Evolutionary conservation across 2,329 filamentous ascomycete genomes (phyloP), one percentile per base, ranked within the genome.

Genomic region (Fonsecaea erecta): DNA sequence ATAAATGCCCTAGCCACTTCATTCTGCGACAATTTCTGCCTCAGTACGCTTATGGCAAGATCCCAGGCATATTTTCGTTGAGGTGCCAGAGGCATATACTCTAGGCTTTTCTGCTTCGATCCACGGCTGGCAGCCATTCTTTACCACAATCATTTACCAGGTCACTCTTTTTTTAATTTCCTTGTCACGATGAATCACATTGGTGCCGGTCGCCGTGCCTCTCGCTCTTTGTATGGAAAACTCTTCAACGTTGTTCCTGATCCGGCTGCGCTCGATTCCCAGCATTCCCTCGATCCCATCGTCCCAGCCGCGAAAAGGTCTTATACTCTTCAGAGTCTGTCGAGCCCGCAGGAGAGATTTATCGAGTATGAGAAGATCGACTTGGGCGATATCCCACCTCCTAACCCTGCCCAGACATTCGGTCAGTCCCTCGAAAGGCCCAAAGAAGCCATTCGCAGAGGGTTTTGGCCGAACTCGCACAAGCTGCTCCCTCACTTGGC

Each of bases 401-500:
- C 55, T 12, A 30, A 65, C 16, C 37, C 63, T 7, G 51, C 37
- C 28, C 54, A 37, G 37, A 59, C 26, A 9, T 51, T 58, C 46
- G 55, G 51, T 14, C 32, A 52, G 30, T 37, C 60, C 2, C 59
- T 48, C 28, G 66, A 68, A 32, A 18, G 12, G 28, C 63, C 66
- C n/a, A 68, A 68, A 53, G 59, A 64, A 35, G 66, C 66, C 2
- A 65, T 68, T 35, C 43, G 52, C 16, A 59, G 5, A 52, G 64
- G 63, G 5, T 64, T 66, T 26, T 66, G 63, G 60, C 37, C 56
- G 34, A 66, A 66, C n/a, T 66, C 56, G 24, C 56, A 52, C 18
- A 69, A 60, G 34, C 55, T 67, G 34, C 52, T 70, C 14, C 67
- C 71, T 34, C 73, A 74, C 55, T 34, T 72, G 35, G 26, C 68